Percentiles rank a stretch among this genome's conserved stretches.
phyloP scores from a whole-genome alignment of 2,329 filamentous ascomycete genomes.

The Claviceps fusiformis region DNA sequence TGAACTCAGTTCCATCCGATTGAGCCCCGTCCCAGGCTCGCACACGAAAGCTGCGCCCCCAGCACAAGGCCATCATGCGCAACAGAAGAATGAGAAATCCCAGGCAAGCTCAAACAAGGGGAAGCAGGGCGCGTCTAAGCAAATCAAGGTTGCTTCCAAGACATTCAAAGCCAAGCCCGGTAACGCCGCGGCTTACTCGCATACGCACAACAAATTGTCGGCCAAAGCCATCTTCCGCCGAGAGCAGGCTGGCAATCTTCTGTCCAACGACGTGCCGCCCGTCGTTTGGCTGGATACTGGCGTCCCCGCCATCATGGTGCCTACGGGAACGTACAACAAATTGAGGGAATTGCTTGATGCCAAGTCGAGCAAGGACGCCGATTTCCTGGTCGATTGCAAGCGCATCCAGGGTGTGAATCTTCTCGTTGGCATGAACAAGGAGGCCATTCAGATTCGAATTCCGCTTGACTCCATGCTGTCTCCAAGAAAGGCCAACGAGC shows the following conservation, averaged over 20 bases:
- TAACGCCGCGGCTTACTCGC: not conserved
- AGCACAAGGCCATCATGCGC: too few relatives aligned
- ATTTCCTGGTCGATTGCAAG: not conserved
- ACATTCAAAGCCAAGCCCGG: too few relatives aligned
- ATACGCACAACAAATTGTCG: not conserved
- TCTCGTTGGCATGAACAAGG: slow-evolving; percentile 2
- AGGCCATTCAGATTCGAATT: not conserved
- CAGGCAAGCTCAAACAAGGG: too few relatives aligned
- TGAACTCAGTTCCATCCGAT: not conserved
- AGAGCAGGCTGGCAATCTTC: not conserved
- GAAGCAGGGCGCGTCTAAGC: too few relatives aligned
- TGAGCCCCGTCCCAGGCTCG: not conserved
- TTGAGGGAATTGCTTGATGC: not conserved
- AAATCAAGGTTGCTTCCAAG: too few relatives aligned
- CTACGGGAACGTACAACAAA: not conserved
- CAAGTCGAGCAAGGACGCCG: not conserved
- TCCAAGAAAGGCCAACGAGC: too few relatives aligned
- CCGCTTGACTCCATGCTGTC: not conserved
- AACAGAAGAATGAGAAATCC: too few relatives aligned
- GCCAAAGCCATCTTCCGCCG: not conserved
- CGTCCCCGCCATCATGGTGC: not conserved
- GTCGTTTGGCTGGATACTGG: not conserved
- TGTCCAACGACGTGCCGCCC: not conserved
- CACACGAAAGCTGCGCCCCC: not conserved
- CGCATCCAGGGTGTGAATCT: not conserved